These are phyloP conservation scores for Lanmaoa rubissima DNA, from an alignment of 768 basidiomycete genomes.

Conservation along the genomic window DNA sequence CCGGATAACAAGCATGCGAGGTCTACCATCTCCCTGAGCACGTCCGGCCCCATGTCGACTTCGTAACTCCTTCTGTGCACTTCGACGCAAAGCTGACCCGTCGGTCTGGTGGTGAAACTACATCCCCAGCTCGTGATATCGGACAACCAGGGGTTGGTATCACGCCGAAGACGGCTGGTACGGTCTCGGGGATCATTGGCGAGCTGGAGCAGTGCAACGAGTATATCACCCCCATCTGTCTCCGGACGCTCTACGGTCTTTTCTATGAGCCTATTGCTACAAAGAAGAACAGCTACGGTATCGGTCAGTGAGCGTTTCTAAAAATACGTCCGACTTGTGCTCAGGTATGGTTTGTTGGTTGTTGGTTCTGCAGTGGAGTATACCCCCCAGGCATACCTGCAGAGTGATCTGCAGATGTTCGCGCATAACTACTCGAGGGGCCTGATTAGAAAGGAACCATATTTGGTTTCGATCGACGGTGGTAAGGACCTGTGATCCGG, in stretches of 20 bases:
- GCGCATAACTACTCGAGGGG: conserved; percentile 20
- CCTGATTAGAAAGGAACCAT: conserved; percentile 26
- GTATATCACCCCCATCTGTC: conserved; percentile 32
- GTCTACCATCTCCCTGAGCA: conserved; percentile 33
- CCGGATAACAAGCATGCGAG: conserved; percentile 25
- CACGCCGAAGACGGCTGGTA: conserved; percentile 15
- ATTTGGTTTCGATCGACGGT: conserved; percentile 36
- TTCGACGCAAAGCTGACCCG: conserved; percentile 26
- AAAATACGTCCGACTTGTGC: not conserved
- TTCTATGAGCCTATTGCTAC: conserved; percentile 26
- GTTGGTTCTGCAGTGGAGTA: conserved; percentile 1
- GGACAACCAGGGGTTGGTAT: conserved; percentile 16
- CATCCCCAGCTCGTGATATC: conserved; percentile 7
- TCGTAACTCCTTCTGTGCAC: conserved; percentile 36
- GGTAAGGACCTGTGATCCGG: conserved; percentile 18
- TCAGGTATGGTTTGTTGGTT: not conserved
- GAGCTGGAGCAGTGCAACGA: conserved; percentile 23
- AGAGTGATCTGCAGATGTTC: conserved; percentile 25
- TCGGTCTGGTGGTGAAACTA: conserved; percentile 8
- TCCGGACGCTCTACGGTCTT: conserved; percentile 27
- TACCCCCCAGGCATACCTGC: too few relatives aligned
- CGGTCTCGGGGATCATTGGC: conserved; percentile 7
- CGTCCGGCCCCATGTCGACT: conserved; percentile 33
- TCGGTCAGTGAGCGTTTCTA: conserved; percentile 20
- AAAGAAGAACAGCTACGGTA: conserved; percentile 33